Percentiles rank a stretch among this genome's conserved stretches.
Evolutionary conservation across 2,329 filamentous ascomycete genomes (phyloP).

Genomic region (Stagonosporopsis chrysanthemi): DNA sequence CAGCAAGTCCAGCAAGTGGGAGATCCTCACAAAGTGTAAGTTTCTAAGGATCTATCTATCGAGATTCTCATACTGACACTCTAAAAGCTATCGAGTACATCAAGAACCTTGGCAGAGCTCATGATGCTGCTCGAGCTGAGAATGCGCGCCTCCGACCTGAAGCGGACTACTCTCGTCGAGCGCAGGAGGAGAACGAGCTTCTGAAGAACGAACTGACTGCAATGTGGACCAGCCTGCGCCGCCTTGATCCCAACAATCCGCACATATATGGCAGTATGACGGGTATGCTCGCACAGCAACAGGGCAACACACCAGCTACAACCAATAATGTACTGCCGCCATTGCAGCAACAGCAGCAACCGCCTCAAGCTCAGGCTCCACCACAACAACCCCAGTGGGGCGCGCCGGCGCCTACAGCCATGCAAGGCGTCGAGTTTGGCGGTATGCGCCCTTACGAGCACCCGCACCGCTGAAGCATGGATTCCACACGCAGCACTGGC

Average conservation of each 20-base stretch:
- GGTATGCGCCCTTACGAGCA: conserved; percentile 48
- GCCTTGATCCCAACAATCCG: conserved; percentile 54
- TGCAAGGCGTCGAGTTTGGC: conserved; percentile 60
- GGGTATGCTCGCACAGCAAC: conserved; percentile 52
- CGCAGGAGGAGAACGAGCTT: conserved; percentile 57
- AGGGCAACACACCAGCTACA: conserved; percentile 38
- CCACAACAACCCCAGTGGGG: conserved; percentile 47
- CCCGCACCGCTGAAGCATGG: conserved; percentile 35
- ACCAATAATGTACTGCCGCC: conserved; percentile 47
- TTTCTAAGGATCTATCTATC: background rate
- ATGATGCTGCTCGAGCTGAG: conserved; percentile 51
- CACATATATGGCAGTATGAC: conserved; percentile 59
- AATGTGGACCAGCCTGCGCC: conserved; percentile 56
- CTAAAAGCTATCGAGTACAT: conserved; percentile 59
- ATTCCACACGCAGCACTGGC: background rate
- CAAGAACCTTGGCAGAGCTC: conserved; percentile 48
- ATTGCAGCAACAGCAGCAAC: conserved; percentile 48
- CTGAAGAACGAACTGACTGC: conserved; percentile 56
- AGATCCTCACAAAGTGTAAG: conserved; percentile 83
- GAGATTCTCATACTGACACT: conserved; percentile 14
- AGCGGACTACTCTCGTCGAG: conserved; percentile 52
- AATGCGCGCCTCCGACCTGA: conserved; percentile 54
- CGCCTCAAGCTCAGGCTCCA: conserved; percentile 34
- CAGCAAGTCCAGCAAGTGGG: conserved; percentile 88
- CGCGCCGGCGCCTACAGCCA: conserved; percentile 47